These are phyloP conservation scores for Crithidia sp. DNA, from an alignment of 208 protist genomes.

Conservation along the genomic window DNA sequence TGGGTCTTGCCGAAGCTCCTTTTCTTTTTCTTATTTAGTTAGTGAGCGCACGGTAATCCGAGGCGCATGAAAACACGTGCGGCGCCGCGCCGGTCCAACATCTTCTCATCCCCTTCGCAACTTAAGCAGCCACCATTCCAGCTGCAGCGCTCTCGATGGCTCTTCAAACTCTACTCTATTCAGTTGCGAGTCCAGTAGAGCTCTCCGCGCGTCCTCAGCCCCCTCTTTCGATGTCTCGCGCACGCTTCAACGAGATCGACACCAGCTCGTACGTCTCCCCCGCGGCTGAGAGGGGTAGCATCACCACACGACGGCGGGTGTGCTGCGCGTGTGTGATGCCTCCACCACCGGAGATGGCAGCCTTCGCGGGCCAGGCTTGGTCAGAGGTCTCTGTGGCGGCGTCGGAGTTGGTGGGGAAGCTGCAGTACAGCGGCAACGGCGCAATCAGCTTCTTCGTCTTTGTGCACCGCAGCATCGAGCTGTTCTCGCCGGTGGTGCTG, in stretches of 20 bases:
- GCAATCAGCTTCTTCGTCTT: conserved; percentile 14
- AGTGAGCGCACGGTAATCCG: no score
- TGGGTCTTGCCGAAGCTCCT: no score
- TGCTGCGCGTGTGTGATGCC: conserved; percentile 17
- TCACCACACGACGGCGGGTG: conserved; percentile 25
- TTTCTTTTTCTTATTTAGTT: no score
- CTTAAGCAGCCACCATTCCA: no score
- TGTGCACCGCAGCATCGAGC: conserved; percentile 17
- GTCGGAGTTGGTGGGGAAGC: not conserved
- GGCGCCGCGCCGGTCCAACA: no score
- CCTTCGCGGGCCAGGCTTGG: not conserved
- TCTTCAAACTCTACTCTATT: no score
- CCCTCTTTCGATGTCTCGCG: conserved; percentile 3
- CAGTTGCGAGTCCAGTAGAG: no score
- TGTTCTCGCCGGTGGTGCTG: conserved; percentile 1
- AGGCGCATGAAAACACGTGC: no score
- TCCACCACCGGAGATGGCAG: not conserved
- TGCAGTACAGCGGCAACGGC: conserved; percentile 20
- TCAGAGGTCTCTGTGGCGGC: not conserved
- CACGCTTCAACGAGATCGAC: conserved; percentile 13
- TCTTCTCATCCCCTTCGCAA: no score
- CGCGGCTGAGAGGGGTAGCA: conserved; percentile 17
- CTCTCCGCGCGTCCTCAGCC: not conserved
- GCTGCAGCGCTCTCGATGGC: no score
- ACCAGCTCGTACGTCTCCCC: conserved; percentile 23